Conservation (phyloP, 2,329 filamentous ascomycete species). For the Fusarium tricinctum region DNA sequence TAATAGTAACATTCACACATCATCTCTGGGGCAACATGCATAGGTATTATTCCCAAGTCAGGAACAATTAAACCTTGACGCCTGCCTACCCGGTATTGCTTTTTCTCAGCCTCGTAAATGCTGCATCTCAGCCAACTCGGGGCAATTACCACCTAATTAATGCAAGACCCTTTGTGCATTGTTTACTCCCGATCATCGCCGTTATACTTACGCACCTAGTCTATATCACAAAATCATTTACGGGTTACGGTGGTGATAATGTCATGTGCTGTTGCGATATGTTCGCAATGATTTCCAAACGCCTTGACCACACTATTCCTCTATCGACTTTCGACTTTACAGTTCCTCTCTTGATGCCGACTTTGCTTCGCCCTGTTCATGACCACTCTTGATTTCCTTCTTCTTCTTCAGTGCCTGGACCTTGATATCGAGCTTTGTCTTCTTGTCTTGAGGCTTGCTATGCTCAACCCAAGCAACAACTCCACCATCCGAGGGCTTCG, state of each 20-base stretch:
- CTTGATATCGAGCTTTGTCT: conserved; percentile 55
- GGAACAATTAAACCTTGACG: conserved; percentile 27
- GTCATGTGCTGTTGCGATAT: too few species aligned
- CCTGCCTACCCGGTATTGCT: conserved; percentile 22
- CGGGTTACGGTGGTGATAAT: background rate
- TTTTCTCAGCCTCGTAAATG: conserved; percentile 7
- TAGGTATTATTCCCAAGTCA: conserved; percentile 4
- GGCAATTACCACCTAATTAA: conserved; percentile 3
- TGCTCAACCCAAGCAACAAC: conserved; percentile 53
- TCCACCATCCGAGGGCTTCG: conserved; percentile 43
- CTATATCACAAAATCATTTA: conserved; percentile 3
- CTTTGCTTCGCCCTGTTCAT: conserved; percentile 20
- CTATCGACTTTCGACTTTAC: conserved; percentile 13
- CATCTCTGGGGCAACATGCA: background rate
- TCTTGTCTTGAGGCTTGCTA: conserved; percentile 50
- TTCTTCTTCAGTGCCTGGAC: conserved; percentile 53
- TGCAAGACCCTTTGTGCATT: conserved; percentile 26
- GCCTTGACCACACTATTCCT: too few species aligned
- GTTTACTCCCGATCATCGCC: background rate
- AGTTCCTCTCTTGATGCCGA: conserved; percentile 47
- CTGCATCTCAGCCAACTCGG: conserved; percentile 4
- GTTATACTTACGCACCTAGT: background rate
- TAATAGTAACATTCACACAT: too few species aligned
- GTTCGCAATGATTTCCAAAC: too few species aligned
- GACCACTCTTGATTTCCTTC: conserved; percentile 38